These are phyloP conservation scores for Botrytis pseudocinerea DNA, from an alignment of 2,329 filamentous ascomycete genomes.

Conservation along the genomic window DNA sequence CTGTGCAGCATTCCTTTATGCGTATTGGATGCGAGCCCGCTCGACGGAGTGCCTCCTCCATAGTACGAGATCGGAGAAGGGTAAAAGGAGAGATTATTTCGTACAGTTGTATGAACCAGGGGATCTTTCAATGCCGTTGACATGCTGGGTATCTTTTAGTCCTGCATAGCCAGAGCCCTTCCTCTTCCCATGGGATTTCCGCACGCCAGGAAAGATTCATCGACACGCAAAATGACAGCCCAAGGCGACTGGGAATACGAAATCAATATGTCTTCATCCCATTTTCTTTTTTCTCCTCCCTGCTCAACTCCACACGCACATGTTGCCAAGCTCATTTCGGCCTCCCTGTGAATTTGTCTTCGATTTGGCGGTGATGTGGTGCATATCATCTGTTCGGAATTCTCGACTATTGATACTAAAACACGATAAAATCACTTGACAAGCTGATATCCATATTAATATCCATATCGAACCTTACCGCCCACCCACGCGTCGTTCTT, in stretches of 20 bases:
- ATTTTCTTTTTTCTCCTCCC: not conserved
- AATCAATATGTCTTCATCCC: not conserved
- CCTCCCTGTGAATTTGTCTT: not conserved
- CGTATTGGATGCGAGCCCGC: not conserved
- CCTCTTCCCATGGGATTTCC: not conserved
- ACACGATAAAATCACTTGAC: constrained; percentile 1
- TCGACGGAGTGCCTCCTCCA: not conserved
- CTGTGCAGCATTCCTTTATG: constrained; percentile 1
- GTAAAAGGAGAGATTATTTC: constrained; percentile 1
- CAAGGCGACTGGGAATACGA: not conserved
- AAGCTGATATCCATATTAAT: not conserved
- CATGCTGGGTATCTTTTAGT: not conserved
- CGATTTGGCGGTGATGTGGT: not conserved
- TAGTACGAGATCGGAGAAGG: not conserved
- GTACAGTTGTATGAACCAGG: constrained; percentile 3
- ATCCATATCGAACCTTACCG: not conserved
- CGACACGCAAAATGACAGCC: not conserved
- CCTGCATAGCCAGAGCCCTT: not conserved
- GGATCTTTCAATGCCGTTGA: constrained; percentile 4
- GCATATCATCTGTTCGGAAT: not conserved
- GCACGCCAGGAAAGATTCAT: not conserved
- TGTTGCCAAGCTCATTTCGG: not conserved
- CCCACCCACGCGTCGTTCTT: not conserved
- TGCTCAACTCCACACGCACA: not conserved
- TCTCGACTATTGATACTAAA: not conserved